Evolutionary conservation across 2,329 filamentous ascomycete genomes (phyloP), one percentile per base, ranked within the genome.

Genomic region (Fusarium aywerte): DNA sequence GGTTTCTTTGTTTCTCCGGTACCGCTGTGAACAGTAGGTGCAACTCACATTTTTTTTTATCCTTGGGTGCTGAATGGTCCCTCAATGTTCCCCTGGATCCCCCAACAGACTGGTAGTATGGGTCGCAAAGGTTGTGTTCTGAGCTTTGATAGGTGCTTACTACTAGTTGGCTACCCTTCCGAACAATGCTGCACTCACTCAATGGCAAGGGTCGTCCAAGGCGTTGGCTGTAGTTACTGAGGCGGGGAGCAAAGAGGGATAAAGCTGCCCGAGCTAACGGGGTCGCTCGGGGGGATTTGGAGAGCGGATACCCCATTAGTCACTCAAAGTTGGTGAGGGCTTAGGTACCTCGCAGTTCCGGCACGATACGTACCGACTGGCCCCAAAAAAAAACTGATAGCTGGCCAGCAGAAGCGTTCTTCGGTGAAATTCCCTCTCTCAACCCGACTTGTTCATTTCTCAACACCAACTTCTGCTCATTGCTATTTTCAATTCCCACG

Each of bases 371-470:
- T 73, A 74, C 71, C 71, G 71, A 74, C 70, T 55, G 60, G 62
- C 70, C 72, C 72, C 67, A 74, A 73, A 74, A 74, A 73, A 74
- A 74, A 74, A 72, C 70, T 72, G 72, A 65, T 61, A 68, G 70
- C 61, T 70, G 65, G 68, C 67, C 67, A 71, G 54, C 63, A 64
- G 54, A 68, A 56, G 63, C 55, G 48, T 58, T 61, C 54, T 71
- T 74, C 72, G 72, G 72, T 74, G 72, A 74, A 74, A 74, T 74
- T 74, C 72, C 72, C 72, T 74, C 71, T 73, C 72, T 71, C 72
- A 74, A 74, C 70, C 70, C 62, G 62, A 72, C 58, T 58, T 66
- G 62, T 54, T 72, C 66, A 69, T 71, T 61, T 65, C 64, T 63
- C 70, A 73, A 68, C 71, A 68, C 66, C 66, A 71, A 65, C 68